These are phyloP conservation scores for Oidiodendron maius DNA, from an alignment of 495 filamentous ascomycete species.

Conservation along the genomic window DNA sequence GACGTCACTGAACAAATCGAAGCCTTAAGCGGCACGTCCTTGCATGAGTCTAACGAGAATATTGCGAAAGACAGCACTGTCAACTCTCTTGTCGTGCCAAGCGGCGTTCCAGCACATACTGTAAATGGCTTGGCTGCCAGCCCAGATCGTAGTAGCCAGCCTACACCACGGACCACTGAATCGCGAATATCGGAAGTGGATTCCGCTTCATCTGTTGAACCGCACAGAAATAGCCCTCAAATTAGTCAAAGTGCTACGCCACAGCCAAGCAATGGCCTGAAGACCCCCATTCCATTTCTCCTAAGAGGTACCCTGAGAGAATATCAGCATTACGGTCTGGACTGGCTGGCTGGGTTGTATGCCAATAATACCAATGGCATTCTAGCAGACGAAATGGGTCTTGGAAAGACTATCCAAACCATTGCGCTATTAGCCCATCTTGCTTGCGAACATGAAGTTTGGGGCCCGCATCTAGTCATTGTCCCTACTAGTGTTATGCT, in stretches of 20 bases:
- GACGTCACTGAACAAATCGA: constrained; percentile 10
- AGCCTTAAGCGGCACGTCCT: constrained; percentile 16
- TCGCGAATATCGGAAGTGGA: constrained; percentile 65
- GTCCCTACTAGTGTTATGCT: constrained; percentile 98
- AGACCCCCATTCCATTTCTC: constrained; percentile 80
- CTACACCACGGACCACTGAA: constrained; percentile 55
- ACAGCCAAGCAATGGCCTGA: constrained; percentile 36
- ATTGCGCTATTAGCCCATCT: constrained; percentile 92
- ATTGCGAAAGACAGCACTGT: constrained; percentile 37
- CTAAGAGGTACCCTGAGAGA: constrained; percentile 87
- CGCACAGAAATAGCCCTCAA: constrained; percentile 17
- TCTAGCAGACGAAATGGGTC: constrained; percentile 98
- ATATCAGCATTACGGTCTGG: constrained; percentile 93
- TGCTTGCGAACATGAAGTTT: constrained; percentile 83
- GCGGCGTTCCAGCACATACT: constrained; percentile 29
- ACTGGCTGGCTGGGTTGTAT: constrained; percentile 93
- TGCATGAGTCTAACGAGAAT: constrained; percentile 39
- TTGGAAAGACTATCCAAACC: constrained; percentile 98
- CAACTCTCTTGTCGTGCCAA: constrained; percentile 17
- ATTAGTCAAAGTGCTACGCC: constrained; percentile 36
- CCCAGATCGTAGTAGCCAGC: constrained; percentile 34
- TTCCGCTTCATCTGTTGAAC: constrained; percentile 56
- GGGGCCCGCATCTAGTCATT: constrained; percentile 94
- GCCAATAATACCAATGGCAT: constrained; percentile 94
- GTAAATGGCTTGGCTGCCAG: constrained; percentile 31